Evolutionary conservation across 78 protist genomes (phyloP).

Genomic region (Speleostelium caveatum): DNA sequence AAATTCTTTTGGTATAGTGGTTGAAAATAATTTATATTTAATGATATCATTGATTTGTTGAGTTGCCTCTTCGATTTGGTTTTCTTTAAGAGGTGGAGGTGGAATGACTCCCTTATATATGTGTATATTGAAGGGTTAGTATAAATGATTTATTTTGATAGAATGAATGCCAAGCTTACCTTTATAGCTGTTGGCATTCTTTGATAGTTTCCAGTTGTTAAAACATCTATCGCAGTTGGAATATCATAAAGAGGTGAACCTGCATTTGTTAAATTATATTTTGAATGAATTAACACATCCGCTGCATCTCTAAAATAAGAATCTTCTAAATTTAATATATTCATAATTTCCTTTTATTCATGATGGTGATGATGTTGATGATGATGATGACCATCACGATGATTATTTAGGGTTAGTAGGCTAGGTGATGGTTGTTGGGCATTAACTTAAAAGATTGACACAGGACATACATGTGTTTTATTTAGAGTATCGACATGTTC

Average conservation of each 20-base stretch:
- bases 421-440: not conserved
- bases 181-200: conserved; percentile 69
- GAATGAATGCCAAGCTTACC: too few relatives aligned
- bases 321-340: conserved; percentile 30
- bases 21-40: conserved; percentile 29
- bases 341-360: conserved; percentile 25
- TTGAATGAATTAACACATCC: conserved; percentile 25
- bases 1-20: conserved; percentile 54
- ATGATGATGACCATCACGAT: not conserved
- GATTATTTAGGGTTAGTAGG: not conserved
- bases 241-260: conserved; percentile 70
- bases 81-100: conserved; percentile 14
- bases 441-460: not conserved
- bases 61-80: not conserved
- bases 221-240: conserved; percentile 60
- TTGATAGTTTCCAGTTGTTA: conserved; percentile 31
- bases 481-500: conserved; percentile 50
- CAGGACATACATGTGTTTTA: conserved; percentile 47
- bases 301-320: conserved; percentile 64
- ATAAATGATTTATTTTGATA: too few relatives aligned
- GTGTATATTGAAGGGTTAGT: too few relatives aligned
- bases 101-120: conserved; percentile 47
- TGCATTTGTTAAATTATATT: conserved; percentile 33
- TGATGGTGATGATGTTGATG: not conserved
- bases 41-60: conserved; percentile 41